Conservation (phyloP, 73 alveolate genomes). For the Stentor coeruleus region DNA sequence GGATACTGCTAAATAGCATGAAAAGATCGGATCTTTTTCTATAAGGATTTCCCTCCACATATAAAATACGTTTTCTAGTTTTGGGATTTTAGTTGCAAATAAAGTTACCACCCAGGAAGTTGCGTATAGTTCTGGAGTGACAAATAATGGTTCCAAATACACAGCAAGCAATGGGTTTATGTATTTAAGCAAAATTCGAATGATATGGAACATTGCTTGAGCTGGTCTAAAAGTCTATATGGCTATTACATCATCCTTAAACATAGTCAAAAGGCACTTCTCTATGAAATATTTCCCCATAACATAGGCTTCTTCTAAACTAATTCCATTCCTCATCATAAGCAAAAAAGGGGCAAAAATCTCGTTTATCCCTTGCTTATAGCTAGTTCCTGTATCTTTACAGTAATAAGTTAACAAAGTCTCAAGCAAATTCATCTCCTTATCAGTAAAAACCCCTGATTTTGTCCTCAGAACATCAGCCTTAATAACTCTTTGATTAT, state of each 20-base stretch:
- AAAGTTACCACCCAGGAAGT: conserved; percentile 17
- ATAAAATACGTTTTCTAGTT: neutral
- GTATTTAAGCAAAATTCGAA: neutral
- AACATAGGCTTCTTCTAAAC: neutral
- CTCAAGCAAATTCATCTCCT: conserved; percentile 39
- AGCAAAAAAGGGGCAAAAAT: conserved; percentile 55
- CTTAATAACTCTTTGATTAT: neutral
- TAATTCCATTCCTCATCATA: conserved; percentile 17
- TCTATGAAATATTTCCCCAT: neutral
- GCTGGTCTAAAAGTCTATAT: conserved; percentile 14
- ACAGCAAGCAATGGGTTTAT: neutral
- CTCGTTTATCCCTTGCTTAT: conserved; percentile 76
- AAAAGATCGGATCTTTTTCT: neutral
- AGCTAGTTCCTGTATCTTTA: conserved; percentile 38
- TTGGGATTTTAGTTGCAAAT: conserved; percentile 4
- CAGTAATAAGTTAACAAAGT: conserved; percentile 60
- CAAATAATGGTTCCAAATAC: neutral
- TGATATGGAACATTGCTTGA: neutral
- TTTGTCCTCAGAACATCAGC: neutral
- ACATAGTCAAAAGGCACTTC: neutral
- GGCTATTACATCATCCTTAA: neutral
- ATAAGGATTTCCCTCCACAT: neutral
- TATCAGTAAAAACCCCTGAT: neutral
- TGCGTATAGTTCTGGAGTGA: conserved; percentile 17
- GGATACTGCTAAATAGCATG: neutral